Evolutionary conservation across 2,329 filamentous ascomycete species (phyloP).

Genomic region (Colletotrichum euphorbiae): DNA sequence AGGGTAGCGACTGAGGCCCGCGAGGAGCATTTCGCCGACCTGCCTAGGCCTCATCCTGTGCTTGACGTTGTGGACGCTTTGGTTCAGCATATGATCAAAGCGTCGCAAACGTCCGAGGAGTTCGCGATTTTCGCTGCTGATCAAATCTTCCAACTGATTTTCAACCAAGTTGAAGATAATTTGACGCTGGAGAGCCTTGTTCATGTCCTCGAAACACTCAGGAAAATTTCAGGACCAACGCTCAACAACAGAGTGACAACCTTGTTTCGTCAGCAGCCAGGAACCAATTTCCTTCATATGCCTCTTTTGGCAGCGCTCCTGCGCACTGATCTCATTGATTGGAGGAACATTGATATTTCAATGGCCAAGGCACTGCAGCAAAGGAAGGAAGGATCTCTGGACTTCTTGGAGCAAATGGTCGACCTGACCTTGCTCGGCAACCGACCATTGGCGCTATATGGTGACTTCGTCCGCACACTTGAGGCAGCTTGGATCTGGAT

Average conservation of each 20-base stretch:
- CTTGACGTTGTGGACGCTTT: constrained; percentile 73
- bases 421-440: constrained; percentile 84
- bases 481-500: constrained; percentile 87
- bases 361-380: constrained; percentile 79
- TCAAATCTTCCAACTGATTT: constrained; percentile 68
- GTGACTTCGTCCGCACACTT: constrained; percentile 87
- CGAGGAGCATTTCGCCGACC: constrained; percentile 70
- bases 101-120: constrained; percentile 70
- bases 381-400: constrained; percentile 77
- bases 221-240: constrained; percentile 68
- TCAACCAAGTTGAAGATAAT: constrained; percentile 65
- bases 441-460: constrained; percentile 80
- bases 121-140: constrained; percentile 70
- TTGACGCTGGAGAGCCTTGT: constrained; percentile 71
- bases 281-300: constrained; percentile 66
- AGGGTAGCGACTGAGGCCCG: constrained; percentile 63
- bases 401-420: constrained; percentile 83
- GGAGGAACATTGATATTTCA: constrained; percentile 75
- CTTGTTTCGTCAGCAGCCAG: constrained; percentile 68
- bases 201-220: constrained; percentile 69
- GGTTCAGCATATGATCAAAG: constrained; percentile 72
- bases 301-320: constrained; percentile 68
- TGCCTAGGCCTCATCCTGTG: constrained; percentile 69
- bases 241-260: constrained; percentile 67
- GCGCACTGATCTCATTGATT: constrained; percentile 71